Percentiles rank a stretch among this genome's conserved stretches.
Evolutionary conservation across 2,329 filamentous ascomycete genomes (phyloP).

Genomic region (Bisporella sp.): DNA sequence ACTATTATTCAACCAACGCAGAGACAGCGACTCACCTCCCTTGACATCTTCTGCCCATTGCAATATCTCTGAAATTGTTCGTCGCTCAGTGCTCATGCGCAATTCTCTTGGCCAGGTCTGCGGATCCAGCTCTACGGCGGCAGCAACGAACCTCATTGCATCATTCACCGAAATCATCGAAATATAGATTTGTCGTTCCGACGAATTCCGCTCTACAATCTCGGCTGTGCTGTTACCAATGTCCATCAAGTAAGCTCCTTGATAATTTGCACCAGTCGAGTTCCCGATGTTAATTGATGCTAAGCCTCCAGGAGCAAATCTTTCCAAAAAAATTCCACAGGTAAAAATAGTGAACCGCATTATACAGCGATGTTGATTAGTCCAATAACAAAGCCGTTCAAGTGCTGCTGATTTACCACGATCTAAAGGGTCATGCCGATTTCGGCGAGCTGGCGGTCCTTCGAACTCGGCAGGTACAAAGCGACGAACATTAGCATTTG

Average conservation of each 20-base stretch:
- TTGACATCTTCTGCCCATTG: slow-evolving; percentile 40
- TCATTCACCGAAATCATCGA: slow-evolving; percentile 65
- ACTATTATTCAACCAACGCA: no score
- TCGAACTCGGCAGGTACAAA: slow-evolving; percentile 76
- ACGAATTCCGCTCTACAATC: slow-evolving; percentile 47
- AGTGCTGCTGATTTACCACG: slow-evolving; percentile 51
- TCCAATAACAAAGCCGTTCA: slow-evolving; percentile 47
- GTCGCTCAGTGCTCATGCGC: slow-evolving; percentile 58
- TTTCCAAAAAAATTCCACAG: slow-evolving; percentile 63
- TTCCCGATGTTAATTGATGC: slow-evolving; percentile 50
- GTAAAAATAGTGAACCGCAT: slow-evolving; percentile 67
- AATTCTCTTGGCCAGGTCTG: slow-evolving; percentile 62
- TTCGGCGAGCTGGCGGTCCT: slow-evolving; percentile 50
- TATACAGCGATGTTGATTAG: slow-evolving; percentile 34
- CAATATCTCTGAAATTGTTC: slow-evolving; percentile 55
- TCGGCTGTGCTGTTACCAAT: slow-evolving; percentile 50
- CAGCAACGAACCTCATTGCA: slow-evolving; percentile 62
- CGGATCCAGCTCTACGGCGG: slow-evolving; percentile 56
- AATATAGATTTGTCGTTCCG: slow-evolving; percentile 45
- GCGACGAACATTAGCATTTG: slow-evolving; percentile 53
- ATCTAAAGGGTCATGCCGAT: slow-evolving; percentile 45
- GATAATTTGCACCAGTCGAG: slow-evolving; percentile 42
- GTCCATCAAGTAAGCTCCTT: slow-evolving; percentile 62
- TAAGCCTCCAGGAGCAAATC: slow-evolving; percentile 63
- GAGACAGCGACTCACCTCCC: no score